Conservation (phyloP, 2,329 filamentous ascomycete genomes). For the Calcarisporium arbuscula region DNA sequence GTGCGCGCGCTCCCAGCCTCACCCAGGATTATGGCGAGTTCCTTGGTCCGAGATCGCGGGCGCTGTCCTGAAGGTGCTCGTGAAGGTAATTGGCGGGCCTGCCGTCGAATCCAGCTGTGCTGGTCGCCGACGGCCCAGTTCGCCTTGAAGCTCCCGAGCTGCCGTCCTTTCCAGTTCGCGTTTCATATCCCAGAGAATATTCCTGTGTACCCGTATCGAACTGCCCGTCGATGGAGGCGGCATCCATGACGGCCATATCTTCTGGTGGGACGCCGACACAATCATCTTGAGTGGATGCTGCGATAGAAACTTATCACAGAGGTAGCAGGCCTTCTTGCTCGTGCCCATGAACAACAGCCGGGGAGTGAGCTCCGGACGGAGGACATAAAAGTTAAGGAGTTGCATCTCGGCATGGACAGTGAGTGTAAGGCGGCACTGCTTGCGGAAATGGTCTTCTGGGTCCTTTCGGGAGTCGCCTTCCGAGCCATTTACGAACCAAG, state of each 20-base stretch:
- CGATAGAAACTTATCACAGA: slow-evolving; percentile 19
- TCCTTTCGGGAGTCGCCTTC: no score
- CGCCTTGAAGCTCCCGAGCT: no score
- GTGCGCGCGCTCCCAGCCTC: no score
- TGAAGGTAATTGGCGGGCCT: no score
- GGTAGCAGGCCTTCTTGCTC: slow-evolving; percentile 23
- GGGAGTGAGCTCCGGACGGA: slow-evolving; percentile 13
- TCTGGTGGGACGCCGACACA: slow-evolving; percentile 24
- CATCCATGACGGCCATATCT: slow-evolving; percentile 25
- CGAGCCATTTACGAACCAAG: neutral
- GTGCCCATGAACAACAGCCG: slow-evolving; percentile 18
- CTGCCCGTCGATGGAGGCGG: slow-evolving; percentile 18
- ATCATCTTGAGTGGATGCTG: slow-evolving; percentile 16
- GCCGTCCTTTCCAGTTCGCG: no score
- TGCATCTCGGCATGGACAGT: slow-evolving; percentile 23
- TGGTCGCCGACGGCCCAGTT: no score
- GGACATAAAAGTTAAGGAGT: slow-evolving; percentile 21
- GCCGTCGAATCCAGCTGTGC: no score
- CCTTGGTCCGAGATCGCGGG: no score
- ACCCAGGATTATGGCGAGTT: no score
- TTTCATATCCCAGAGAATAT: no score
- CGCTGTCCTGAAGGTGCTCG: no score
- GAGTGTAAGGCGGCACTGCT: slow-evolving; percentile 12
- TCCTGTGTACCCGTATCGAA: no score
- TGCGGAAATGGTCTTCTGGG: slow-evolving; percentile 10